phyloP scores from a whole-genome alignment of 1,284 basidiomycete species.

The Malassezia sympodialis region DNA sequence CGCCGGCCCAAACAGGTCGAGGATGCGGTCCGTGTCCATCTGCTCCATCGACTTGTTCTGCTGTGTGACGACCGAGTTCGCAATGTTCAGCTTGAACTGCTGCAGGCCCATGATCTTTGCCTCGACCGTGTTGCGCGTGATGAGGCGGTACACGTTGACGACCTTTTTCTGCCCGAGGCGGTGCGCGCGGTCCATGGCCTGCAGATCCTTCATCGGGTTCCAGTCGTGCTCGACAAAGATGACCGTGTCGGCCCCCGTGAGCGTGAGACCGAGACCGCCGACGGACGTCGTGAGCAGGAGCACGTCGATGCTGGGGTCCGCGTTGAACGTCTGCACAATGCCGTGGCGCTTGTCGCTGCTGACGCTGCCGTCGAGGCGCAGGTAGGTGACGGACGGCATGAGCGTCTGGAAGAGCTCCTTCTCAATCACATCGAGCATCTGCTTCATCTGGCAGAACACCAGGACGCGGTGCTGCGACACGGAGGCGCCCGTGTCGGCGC shows the following conservation, averaged over 20 bases:
- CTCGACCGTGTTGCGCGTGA: constrained; percentile 92
- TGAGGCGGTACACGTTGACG: constrained; percentile 93
- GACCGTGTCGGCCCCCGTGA: constrained; percentile 97
- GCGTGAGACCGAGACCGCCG: constrained; percentile 85
- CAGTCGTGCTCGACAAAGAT: constrained; percentile 99
- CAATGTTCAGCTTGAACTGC: constrained; percentile 97
- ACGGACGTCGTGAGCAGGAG: constrained; percentile 91
- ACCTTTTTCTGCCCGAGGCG: constrained; percentile 97
- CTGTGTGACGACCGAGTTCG: constrained; percentile 89
- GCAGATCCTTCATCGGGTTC: constrained; percentile 99
- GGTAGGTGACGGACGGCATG: constrained; percentile 94
- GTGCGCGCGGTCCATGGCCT: constrained; percentile 98
- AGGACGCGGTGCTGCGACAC: constrained; percentile 93
- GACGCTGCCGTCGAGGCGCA: constrained; percentile 71
- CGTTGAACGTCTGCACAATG: constrained; percentile 94
- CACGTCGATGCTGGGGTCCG: constrained; percentile 94
- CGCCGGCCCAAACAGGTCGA: constrained; percentile 68
- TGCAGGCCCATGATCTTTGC: constrained; percentile 98
- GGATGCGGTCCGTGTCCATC: constrained; percentile 94
- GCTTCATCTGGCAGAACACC: constrained; percentile 98
- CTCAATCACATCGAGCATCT: constrained; percentile 98
- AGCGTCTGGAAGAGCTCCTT: constrained; percentile 76
- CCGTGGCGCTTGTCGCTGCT: constrained; percentile 37
- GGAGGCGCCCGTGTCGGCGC: constrained; percentile 27
- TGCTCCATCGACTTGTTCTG: constrained; percentile 85